phyloP scores from a whole-genome alignment of 2,329 filamentous ascomycete species.

The Fusarium praegraminearum region DNA sequence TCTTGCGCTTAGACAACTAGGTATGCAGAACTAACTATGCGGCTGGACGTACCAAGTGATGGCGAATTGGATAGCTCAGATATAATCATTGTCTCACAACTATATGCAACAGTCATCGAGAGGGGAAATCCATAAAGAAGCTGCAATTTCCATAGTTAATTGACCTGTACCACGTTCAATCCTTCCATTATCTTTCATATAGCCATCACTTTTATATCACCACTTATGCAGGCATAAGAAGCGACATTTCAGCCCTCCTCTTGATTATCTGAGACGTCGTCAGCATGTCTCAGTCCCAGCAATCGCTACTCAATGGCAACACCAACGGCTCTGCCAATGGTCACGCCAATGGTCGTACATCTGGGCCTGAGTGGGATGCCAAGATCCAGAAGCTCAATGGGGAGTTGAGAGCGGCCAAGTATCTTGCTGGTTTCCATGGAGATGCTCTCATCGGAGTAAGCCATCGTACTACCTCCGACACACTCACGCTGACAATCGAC shows the following conservation, averaged over 20 bases:
- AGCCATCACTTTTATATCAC: not conserved
- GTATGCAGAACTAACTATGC: not conserved
- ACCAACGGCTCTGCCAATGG: not conserved
- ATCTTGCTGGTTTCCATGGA: constrained; percentile 8
- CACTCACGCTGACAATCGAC: rapidly evolving
- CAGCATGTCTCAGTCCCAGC: not conserved
- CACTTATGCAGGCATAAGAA: not conserved
- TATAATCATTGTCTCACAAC: not conserved
- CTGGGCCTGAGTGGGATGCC: not conserved
- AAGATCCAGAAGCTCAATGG: not conserved
- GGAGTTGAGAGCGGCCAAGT: not conserved
- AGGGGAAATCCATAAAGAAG: not conserved
- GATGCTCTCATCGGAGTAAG: constrained; percentile 15
- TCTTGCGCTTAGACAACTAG: not conserved
- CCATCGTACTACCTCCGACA: rapidly evolving
- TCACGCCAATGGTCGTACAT: not conserved
- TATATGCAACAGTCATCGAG: no score
- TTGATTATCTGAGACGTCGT: not conserved
- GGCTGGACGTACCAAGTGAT: not conserved
- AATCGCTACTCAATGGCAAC: not conserved
- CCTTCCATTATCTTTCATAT: no score
- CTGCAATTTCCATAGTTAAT: not conserved
- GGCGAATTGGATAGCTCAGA: not conserved
- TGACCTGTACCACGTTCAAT: not conserved
- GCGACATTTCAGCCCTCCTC: no score